Evolutionary conservation across 352 stramenopile species (phyloP), one percentile per base, ranked within the genome.

Genomic region (Phytophthora nicotianae): DNA sequence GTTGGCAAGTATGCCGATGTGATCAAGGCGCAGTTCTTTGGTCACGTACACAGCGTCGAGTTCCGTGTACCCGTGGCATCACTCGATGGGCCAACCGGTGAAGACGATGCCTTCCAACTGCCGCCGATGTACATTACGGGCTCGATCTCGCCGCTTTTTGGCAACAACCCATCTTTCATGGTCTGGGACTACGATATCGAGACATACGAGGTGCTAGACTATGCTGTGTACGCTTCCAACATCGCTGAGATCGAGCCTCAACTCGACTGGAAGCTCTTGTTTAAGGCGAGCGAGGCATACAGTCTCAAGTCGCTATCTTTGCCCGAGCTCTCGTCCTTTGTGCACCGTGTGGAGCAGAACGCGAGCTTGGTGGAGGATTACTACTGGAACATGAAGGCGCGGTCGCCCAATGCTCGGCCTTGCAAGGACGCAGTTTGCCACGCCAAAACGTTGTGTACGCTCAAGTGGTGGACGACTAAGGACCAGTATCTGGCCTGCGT

Each of bases 11-110:
- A 91, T 63, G 43, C 72, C 0, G 64, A 86, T 42, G 77, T 93
- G 24, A 75, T 97, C 32, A 91, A 98, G 66, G 79, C 79, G 4
- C 88, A 96, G 65, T 78, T 98, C 47, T 98, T 97, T 81, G 94
- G 91, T n/a, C 94, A 98, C 73, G 79, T 98, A 4, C 94, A 98
- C 68, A 92, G 79, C 21, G 74, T 97, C 69, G 94, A 98, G 75
- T 96, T 97, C 70, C 90, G 94, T 35, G 69, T 90, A 7, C 77
- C 83, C 8, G 63, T 78, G 11, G 20, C 45, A 14, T 61, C 55
- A 6, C 40, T 78, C 13, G 68, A 75, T 37, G 45, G 42, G 5
- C 50, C 42, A 49, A 42, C 11, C 19, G 45, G 35, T 29, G 60
- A 67, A 0, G 67, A 72, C 14, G 42, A 58, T 16, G 29, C 32